These are phyloP conservation scores for Boletus vermiculosoides DNA, from an alignment of 768 basidiomycete species.

Conservation along the genomic window DNA sequence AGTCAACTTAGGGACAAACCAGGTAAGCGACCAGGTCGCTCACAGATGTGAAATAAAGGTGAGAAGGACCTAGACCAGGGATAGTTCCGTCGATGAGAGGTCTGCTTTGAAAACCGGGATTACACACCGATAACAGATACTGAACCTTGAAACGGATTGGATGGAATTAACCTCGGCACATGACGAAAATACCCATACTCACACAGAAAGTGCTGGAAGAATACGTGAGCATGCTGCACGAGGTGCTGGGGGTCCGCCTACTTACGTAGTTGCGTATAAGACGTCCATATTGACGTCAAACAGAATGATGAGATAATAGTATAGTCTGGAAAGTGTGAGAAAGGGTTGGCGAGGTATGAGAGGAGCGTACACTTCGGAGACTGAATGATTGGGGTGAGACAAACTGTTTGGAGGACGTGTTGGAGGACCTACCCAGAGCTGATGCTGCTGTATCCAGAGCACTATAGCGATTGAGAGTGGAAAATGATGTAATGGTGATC, in stretches of 20 bases:
- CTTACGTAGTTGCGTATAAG: conserved; percentile 30
- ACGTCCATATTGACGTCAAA: conserved; percentile 24
- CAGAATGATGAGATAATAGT: conserved; percentile 28
- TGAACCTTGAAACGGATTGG: conserved; percentile 20
- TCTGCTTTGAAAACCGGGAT: background rate
- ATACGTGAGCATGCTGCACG: background rate
- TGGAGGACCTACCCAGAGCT: conserved; percentile 23
- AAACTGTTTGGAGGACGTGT: background rate
- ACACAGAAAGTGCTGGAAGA: conserved; percentile 30
- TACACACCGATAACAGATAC: conserved; percentile 24
- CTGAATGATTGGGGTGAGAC: conserved; percentile 16
- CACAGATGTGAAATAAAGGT: conserved; percentile 29
- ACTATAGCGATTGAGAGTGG: conserved; percentile 7
- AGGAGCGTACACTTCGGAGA: conserved; percentile 27
- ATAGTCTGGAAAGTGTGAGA: conserved; percentile 25
- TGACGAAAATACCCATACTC: conserved; percentile 10
- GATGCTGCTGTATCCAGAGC: conserved; percentile 26
- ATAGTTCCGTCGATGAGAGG: background rate
- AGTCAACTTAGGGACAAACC: background rate
- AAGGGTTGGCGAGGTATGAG: background rate
- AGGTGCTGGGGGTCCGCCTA: background rate
- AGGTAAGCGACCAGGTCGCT: background rate
- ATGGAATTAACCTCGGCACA: background rate
- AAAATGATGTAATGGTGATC: background rate
- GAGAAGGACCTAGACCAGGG: conserved; percentile 21